Conservation (phyloP, 805 yeast species). For the Spathaspora girioi region DNA sequence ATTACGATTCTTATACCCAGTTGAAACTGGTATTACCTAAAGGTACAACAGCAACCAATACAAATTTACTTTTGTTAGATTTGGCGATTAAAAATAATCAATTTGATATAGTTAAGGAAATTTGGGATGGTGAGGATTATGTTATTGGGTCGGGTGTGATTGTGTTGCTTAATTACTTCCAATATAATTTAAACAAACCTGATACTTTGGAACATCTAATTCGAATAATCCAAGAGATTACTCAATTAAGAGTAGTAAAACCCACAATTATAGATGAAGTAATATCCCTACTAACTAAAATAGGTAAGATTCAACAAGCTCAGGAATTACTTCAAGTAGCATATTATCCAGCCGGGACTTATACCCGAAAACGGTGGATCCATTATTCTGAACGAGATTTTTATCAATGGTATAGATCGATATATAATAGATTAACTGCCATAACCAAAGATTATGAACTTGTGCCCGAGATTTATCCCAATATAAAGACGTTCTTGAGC, state of each 20-base stretch:
- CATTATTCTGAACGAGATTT: background rate
- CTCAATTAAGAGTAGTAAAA: background rate
- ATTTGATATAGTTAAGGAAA: constrained; percentile 16
- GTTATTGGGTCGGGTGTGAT: background rate
- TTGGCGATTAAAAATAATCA: constrained; percentile 27
- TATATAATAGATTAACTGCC: constrained; percentile 12
- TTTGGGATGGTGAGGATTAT: constrained; percentile 1
- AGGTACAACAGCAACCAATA: background rate
- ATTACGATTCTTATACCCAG: constrained; percentile 17
- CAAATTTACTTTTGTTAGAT: constrained; percentile 13
- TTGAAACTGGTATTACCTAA: constrained; percentile 11
- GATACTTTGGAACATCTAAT: background rate
- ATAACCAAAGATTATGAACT: constrained; percentile 10
- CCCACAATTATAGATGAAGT: constrained; percentile 1
- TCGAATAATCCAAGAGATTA: background rate
- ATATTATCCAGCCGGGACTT: too few relatives aligned
- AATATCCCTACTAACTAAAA: constrained; percentile 5
- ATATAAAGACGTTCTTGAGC: constrained; percentile 22
- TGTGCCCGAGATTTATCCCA: constrained; percentile 15
- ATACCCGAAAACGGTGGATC: constrained; percentile 8
- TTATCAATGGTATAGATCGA: constrained; percentile 6
- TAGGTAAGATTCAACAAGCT: background rate
- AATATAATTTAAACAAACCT: constrained; percentile 1
- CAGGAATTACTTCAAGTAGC: constrained; percentile 3
- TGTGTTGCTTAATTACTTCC: constrained; percentile 6